Evolutionary conservation across 345 rosid genomes (phyloP).

Genomic region (Physaria fendleri): DNA sequence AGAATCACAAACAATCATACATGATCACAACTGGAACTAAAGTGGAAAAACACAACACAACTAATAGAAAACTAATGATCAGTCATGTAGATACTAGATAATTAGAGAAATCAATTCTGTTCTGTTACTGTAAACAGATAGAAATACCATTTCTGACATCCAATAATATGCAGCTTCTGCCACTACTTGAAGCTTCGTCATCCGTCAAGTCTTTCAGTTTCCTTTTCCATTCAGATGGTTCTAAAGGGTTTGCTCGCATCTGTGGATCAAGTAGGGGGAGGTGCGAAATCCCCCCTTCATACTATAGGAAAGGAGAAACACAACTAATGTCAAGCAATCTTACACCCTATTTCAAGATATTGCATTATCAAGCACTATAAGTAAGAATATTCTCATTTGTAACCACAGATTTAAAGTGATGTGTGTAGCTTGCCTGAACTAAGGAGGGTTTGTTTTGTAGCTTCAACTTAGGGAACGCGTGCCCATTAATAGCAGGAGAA

Average conservation of each 20-base stretch:
- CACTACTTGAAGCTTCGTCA: slow-evolving; percentile 24
- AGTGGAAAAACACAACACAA: background rate
- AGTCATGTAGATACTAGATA: background rate
- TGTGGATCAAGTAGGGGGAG: slow-evolving; percentile 76
- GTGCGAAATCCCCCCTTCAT: slow-evolving; percentile 75
- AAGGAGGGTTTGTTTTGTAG: slow-evolving; percentile 80
- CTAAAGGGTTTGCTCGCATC: slow-evolving; percentile 65
- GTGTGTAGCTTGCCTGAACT: slow-evolving; percentile 62
- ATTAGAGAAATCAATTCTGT: background rate
- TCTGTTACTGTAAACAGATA: background rate
- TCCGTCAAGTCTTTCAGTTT: slow-evolving; percentile 42
- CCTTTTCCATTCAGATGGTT: slow-evolving; percentile 81
- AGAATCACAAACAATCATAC: background rate
- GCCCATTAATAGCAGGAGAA: slow-evolving; percentile 68
- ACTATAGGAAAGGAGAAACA: slow-evolving; percentile 33
- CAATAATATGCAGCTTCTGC: slow-evolving; percentile 45
- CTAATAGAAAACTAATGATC: background rate
- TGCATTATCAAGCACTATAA: background rate
- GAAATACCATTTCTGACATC: slow-evolving; percentile 84
- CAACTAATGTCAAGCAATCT: background rate
- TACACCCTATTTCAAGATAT: background rate
- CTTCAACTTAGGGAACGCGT: slow-evolving; percentile 84
- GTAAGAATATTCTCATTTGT: background rate
- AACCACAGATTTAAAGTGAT: background rate
- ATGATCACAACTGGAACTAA: background rate